phyloP scores from a whole-genome alignment of 768 basidiomycete genomes.

The Collybia nuda region DNA sequence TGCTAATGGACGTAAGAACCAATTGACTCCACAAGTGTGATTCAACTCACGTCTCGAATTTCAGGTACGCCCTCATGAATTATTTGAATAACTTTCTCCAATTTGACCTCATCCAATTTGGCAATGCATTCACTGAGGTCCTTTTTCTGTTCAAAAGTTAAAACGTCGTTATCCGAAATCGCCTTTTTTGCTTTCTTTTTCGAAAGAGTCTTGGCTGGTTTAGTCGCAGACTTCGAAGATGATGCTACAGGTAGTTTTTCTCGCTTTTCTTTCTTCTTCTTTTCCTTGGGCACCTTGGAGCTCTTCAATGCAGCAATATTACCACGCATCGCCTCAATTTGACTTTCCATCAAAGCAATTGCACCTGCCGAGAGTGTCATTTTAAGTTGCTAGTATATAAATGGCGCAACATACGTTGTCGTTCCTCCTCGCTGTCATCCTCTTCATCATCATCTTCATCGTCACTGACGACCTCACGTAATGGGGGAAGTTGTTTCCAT shows the following conservation, averaged over 20 bases:
- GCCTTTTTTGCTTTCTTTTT: slow-evolving; percentile 72
- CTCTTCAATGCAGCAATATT: slow-evolving; percentile 65
- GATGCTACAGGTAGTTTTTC: slow-evolving; percentile 56
- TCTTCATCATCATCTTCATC: slow-evolving; percentile 69
- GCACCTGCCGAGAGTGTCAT: slow-evolving; percentile 47
- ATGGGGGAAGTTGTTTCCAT: slow-evolving; percentile 76
- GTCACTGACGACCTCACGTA: slow-evolving; percentile 52
- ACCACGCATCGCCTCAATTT: slow-evolving; percentile 76
- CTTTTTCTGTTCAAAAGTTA: slow-evolving; percentile 97
- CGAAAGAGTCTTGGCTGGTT: slow-evolving; percentile 44
- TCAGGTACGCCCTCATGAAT: slow-evolving; percentile 94
- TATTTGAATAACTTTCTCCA: slow-evolving; percentile 91
- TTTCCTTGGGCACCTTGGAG: slow-evolving; percentile 54
- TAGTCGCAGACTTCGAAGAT: slow-evolving; percentile 60
- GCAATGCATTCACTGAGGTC: slow-evolving; percentile 94
- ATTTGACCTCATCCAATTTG: slow-evolving; percentile 75
- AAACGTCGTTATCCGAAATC: slow-evolving; percentile 72
- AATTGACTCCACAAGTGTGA: slow-evolving; percentile 9
- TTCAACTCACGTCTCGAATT: slow-evolving; percentile 78
- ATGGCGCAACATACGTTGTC: slow-evolving; percentile 52
- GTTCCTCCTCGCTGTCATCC: slow-evolving; percentile 69
- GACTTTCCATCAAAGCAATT: slow-evolving; percentile 76
- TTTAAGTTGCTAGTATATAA: slow-evolving; percentile 4
- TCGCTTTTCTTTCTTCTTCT: slow-evolving; percentile 71
- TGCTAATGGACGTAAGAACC: slow-evolving; percentile 29